Evolutionary conservation across 2,329 filamentous ascomycete genomes (phyloP).

Genomic region (Diaporthe humulicola): DNA sequence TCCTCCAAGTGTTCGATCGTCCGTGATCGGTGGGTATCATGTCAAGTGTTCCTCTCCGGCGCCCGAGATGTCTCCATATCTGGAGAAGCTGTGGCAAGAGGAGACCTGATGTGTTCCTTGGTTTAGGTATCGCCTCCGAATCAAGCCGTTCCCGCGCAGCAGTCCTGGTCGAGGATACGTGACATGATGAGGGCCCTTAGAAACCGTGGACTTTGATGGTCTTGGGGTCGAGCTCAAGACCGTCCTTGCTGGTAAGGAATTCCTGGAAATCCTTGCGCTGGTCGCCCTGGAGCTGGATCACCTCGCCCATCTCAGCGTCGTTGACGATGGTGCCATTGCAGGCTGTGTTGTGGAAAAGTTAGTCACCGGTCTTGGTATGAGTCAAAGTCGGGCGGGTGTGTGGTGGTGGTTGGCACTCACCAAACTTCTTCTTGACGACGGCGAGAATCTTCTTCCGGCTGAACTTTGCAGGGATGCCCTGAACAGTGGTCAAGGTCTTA

Average conservation of each 20-base stretch:
- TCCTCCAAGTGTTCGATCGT: conserved; percentile 29
- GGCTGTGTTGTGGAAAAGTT: conserved; percentile 65
- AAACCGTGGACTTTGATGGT: conserved; percentile 85
- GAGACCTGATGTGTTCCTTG: conserved; percentile 37
- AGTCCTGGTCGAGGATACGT: conserved; percentile 31
- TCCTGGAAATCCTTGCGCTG: conserved; percentile 99
- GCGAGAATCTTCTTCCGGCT: conserved; percentile 99
- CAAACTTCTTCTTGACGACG: conserved; percentile 99
- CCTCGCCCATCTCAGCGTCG: conserved; percentile 97
- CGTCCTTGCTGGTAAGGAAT: conserved; percentile 96
- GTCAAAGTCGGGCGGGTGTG: conserved; percentile 4
- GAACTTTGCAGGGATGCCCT: conserved; percentile 98
- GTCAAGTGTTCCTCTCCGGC: conserved; percentile 34
- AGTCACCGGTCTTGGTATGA: conserved; percentile 29
- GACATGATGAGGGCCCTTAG: conserved; percentile 41
- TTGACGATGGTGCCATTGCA: conserved; percentile 99
- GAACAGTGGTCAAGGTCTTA: conserved; percentile 99
- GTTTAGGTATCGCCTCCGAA: conserved; percentile 34
- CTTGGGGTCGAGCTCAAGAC: conserved; percentile 93
- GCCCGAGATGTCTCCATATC: conserved; percentile 38
- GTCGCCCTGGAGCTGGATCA: conserved; percentile 99
- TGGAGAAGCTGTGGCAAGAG: conserved; percentile 35
- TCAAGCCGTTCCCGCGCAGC: conserved; percentile 28
- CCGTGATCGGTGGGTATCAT: conserved; percentile 34
- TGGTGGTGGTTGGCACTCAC: conserved; percentile 61